Conservation (phyloP, 2,329 filamentous ascomycete species). For the Penicillium rolfsii region DNA sequence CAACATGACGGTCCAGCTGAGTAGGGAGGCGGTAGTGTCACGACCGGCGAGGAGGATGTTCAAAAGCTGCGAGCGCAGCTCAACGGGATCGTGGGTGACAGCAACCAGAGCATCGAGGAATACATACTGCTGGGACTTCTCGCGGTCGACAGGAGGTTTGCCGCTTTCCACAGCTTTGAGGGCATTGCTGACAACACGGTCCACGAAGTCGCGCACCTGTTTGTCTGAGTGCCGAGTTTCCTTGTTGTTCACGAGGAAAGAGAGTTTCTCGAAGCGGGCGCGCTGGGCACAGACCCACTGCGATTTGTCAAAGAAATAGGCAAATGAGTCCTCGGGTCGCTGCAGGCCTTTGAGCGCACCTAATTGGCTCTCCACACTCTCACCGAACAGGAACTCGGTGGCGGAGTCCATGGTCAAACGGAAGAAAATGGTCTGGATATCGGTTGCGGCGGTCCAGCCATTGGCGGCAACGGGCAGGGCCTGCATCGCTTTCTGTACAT, state of each 20-base stretch:
- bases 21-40: conserved; percentile 56
- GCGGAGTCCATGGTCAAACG: conserved; percentile 82
- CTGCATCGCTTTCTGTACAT: conserved; percentile 73
- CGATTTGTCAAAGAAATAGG: conserved; percentile 40
- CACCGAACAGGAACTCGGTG: conserved; percentile 83
- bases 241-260: conserved; percentile 36
- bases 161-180: conserved; percentile 34
- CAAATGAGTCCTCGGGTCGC: conserved; percentile 54
- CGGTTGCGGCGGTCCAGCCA: conserved; percentile 57
- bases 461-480: conserved; percentile 64
- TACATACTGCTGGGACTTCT: conserved; percentile 45
- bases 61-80: conserved; percentile 54
- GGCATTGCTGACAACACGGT: conserved; percentile 50
- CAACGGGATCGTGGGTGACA: conserved; percentile 52
- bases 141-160: conserved; percentile 33
- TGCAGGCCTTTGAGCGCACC: conserved; percentile 46
- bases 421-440: conserved; percentile 79
- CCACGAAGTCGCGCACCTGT: conserved; percentile 49
- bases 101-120: conserved; percentile 55
- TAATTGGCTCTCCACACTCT: conserved; percentile 65
- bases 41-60: conserved; percentile 58
- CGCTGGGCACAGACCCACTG: conserved; percentile 37
- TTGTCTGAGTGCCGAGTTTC: conserved; percentile 40
- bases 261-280: conserved; percentile 30
- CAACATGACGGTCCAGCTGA: conserved; percentile 51